Percentiles rank a stretch among this genome's conserved stretches.
Evolutionary conservation across 2,329 filamentous ascomycete species (phyloP).

Genomic region (Hypoxylon sp.): DNA sequence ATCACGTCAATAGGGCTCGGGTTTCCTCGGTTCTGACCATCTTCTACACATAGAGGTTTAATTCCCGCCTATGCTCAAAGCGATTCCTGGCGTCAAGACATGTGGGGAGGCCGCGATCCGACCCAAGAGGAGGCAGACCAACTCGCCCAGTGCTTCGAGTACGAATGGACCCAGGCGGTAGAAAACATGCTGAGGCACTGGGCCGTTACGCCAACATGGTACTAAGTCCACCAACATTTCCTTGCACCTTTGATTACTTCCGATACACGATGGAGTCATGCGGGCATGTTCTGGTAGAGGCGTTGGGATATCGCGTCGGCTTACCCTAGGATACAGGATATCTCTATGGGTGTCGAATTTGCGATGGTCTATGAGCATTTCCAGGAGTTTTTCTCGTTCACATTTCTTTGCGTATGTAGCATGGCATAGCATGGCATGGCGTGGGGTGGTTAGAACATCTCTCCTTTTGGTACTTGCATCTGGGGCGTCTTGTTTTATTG

Average conservation of each 20-base stretch:
- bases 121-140: conserved; percentile 62
- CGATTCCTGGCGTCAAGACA: conserved; percentile 69
- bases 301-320: conserved; percentile 21
- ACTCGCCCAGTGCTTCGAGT: conserved; percentile 68
- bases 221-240: conserved; percentile 43
- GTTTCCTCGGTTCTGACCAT: conserved; percentile 10
- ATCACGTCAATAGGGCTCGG: background rate
- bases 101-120: conserved; percentile 72
- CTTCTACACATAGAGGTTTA: conserved; percentile 56
- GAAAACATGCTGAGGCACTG: conserved; percentile 74
- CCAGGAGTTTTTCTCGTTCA: background rate
- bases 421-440: conserved; percentile 8
- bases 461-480: conserved; percentile 22
- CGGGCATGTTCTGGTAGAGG: too few relatives aligned
- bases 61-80: conserved; percentile 66
- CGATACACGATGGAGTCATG: background rate
- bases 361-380: conserved; percentile 12
- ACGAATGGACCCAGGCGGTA: conserved; percentile 72
- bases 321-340: conserved; percentile 42
- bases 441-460: conserved; percentile 4
- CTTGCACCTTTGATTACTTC: conserved; percentile 36
- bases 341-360: conserved; percentile 26
- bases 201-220: conserved; percentile 66
- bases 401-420: background rate
- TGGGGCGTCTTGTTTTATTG: conserved; percentile 12